Evolutionary conservation across 2,329 filamentous ascomycete species (phyloP), one percentile per base, ranked within the genome.

Genomic region (Aotearoamyces nothofagi): DNA sequence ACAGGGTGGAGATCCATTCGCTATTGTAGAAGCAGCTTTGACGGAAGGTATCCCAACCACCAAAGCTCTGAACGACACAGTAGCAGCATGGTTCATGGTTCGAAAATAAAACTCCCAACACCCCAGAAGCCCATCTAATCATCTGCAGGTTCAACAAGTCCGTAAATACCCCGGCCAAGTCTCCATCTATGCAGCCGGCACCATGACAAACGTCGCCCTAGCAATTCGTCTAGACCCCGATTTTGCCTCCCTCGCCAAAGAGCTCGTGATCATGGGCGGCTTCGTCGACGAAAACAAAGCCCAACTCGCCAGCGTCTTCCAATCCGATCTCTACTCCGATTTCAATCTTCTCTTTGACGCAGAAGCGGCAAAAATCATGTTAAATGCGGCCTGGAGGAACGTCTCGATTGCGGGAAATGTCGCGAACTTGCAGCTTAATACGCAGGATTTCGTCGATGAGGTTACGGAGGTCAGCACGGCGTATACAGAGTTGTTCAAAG

Each of bases 341-440:
- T 60, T 63, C 41, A 66, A 64, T 42, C 42, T 63, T 3, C 63
- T 61, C 50, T 55, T 62, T 22, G 60, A 66, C 29, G 60, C 61
- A 1, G 60, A 65, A 42, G 57, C 54, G 3, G 47, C 58, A 11
- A 62, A 63, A 36, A 61, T 63, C 27, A 58, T 58, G 0, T 39
- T 66, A 11, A 60, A 54, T 1, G 58, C 61, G 5, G 41, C 51
- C 16, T 65, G 62, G 37, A 56, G 56, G 5, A 54, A 53, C 22
- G 63, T 59, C 31, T 49, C 53, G 15, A 49, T 63, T 31, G 56
- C 52, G 9, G 55, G 57, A 3, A 60, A 62, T 33, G 55, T 52
- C 23, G 58, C 58, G n/a, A 63, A 62, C 40, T 54, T 59, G 37
- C 49, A 60, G n/a, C 50, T 54, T 33, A 50, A 53, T 9, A 50